These are phyloP conservation scores for Echinochloa phyllopogon DNA, from an alignment of 176 grass and related monocot genomes.

Conservation along the genomic window DNA sequence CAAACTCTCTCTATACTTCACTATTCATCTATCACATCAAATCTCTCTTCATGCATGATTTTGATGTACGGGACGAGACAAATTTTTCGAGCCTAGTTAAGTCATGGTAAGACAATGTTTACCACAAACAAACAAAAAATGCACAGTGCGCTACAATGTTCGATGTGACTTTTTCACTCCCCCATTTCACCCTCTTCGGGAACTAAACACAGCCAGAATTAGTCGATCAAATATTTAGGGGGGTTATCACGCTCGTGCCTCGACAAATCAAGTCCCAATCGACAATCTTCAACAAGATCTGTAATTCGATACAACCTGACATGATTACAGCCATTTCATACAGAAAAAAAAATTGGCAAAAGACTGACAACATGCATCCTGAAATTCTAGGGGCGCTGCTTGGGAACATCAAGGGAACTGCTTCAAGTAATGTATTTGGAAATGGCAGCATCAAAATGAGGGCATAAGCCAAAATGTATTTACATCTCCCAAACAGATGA, in stretches of 20 bases:
- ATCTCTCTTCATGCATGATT: no score
- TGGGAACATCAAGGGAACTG: background rate
- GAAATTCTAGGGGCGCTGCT: background rate
- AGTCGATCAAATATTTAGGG: background rate
- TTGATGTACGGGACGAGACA: no score
- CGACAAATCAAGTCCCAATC: background rate
- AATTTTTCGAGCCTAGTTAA: no score
- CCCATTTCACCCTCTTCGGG: no score
- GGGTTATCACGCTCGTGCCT: background rate
- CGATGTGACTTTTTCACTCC: no score
- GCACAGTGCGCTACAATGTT: no score
- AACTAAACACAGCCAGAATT: no score
- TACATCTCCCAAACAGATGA: background rate
- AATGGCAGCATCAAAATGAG: constrained; percentile 11
- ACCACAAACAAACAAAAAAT: no score
- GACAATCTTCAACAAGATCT: background rate
- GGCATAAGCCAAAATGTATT: background rate
- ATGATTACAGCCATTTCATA: background rate
- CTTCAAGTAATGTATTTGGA: background rate
- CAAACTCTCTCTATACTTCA: no score
- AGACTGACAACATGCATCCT: background rate
- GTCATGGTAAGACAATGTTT: no score
- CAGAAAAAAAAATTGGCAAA: background rate
- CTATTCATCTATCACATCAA: no score
- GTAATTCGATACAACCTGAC: background rate